These are phyloP conservation scores for Papiliotrema flavescens DNA, from an alignment of 1,284 basidiomycete species.

Conservation along the genomic window DNA sequence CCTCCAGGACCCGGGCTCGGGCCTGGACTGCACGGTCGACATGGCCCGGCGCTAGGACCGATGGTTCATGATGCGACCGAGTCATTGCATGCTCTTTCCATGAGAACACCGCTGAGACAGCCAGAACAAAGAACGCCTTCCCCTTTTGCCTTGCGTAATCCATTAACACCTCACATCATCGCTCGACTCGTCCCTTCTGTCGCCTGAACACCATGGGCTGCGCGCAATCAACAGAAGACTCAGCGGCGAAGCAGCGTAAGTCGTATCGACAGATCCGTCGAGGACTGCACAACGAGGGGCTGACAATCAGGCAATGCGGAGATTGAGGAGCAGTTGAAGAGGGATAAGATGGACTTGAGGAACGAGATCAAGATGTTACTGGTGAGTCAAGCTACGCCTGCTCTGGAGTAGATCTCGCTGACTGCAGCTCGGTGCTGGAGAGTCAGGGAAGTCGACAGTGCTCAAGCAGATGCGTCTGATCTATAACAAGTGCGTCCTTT, in stretches of 20 bases:
- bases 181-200: not conserved
- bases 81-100: too few species aligned
- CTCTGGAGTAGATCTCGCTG: not conserved
- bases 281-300: not conserved
- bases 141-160: too few species aligned
- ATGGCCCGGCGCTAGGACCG: too few species aligned
- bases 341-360: conserved; percentile 84
- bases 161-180: not conserved
- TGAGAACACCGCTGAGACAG: too few species aligned
- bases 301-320: conserved; percentile 65
- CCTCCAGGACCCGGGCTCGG: too few species aligned
- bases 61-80: too few species aligned
- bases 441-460: conserved; percentile 86
- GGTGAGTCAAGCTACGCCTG: conserved; percentile 54
- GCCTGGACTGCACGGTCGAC: too few species aligned
- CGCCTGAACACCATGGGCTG: conserved; percentile 41
- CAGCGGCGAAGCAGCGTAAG: conserved; percentile 43
- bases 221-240: conserved; percentile 46
- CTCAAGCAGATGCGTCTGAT: conserved; percentile 97
- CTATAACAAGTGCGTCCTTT: conserved; percentile 56
- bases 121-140: too few species aligned
- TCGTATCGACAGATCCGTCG: conserved; percentile 2
- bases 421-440: conserved; percentile 59
- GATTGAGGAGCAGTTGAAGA: conserved; percentile 92
- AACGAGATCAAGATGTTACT: conserved; percentile 82